phyloP scores from a whole-genome alignment of 2,329 filamentous ascomycete genomes.

The Tolypocladium paradoxum region DNA sequence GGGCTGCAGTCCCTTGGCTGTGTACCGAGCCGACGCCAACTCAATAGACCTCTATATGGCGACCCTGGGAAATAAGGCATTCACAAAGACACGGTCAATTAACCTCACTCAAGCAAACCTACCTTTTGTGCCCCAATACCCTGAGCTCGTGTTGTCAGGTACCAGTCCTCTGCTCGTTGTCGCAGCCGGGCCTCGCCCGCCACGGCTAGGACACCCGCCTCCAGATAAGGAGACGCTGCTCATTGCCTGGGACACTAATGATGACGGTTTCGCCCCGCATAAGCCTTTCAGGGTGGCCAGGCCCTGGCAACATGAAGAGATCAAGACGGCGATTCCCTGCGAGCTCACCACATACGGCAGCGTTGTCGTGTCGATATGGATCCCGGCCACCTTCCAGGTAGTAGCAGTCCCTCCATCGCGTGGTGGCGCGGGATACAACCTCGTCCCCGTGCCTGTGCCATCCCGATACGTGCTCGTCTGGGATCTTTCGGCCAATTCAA shows the following conservation, averaged over 20 bases:
- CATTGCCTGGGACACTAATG: slow-evolving; percentile 26
- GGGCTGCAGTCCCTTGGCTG: slow-evolving; percentile 21
- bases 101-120: slow-evolving; percentile 22
- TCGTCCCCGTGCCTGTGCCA: slow-evolving; percentile 19
- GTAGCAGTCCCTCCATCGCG: slow-evolving; percentile 15
- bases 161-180: slow-evolving; percentile 27
- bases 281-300: slow-evolving; percentile 24
- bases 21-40: slow-evolving; percentile 21
- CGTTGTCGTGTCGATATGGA: slow-evolving; percentile 29
- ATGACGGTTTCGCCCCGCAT: slow-evolving; percentile 11
- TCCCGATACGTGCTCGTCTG: slow-evolving; percentile 26
- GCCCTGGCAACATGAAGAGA: slow-evolving; percentile 26
- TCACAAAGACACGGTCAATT: slow-evolving; percentile 22
- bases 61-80: slow-evolving; percentile 23
- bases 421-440: slow-evolving; percentile 18
- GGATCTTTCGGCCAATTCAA: slow-evolving; percentile 27
- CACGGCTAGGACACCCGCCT: slow-evolving; percentile 24
- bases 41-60: slow-evolving; percentile 22
- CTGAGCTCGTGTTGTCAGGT: slow-evolving; percentile 27
- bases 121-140: slow-evolving; percentile 26
- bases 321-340: slow-evolving; percentile 27
- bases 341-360: slow-evolving; percentile 26
- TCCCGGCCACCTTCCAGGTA: slow-evolving; percentile 24
- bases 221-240: slow-evolving; percentile 26
- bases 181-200: slow-evolving; percentile 27